Conservation (phyloP, 2,329 filamentous ascomycete genomes). For the Alternaria novae-zelandiae region DNA sequence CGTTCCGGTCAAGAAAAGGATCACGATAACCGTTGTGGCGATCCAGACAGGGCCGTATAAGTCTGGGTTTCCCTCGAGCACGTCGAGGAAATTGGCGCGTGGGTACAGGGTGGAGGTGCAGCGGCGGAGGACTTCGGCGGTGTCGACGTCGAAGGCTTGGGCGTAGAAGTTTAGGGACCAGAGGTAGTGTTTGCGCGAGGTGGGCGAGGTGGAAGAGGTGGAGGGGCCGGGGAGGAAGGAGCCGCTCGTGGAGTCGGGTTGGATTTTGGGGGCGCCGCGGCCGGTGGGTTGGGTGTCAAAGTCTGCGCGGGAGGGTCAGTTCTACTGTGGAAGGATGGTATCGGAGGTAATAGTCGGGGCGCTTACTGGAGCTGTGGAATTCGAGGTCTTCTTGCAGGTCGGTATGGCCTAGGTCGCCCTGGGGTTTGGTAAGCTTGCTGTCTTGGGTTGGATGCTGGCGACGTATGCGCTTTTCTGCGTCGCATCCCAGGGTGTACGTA, state of each 20-base stretch:
- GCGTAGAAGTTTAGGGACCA: constrained; percentile 95
- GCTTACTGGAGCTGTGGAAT: constrained; percentile 90
- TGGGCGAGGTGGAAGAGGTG: constrained; percentile 11
- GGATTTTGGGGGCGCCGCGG: constrained; percentile 54
- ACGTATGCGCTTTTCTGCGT: neutral
- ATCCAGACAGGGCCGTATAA: constrained; percentile 99
- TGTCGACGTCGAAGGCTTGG: constrained; percentile 99
- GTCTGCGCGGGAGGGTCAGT: constrained; percentile 55
- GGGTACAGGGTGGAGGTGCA: constrained; percentile 91
- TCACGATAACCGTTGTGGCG: constrained; percentile 94
- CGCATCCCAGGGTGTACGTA: constrained; percentile 49
- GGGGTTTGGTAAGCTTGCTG: constrained; percentile 27
- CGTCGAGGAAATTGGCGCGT: constrained; percentile 92
- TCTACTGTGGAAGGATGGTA: too few species aligned
- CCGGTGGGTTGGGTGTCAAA: constrained; percentile 68
- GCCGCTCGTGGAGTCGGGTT: constrained; percentile 47
- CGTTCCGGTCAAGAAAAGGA: constrained; percentile 92
- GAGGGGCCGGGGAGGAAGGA: constrained; percentile 48
- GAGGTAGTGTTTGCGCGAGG: constrained; percentile 76
- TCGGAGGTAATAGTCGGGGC: too few species aligned
- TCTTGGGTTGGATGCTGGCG: neutral
- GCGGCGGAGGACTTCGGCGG: constrained; percentile 82
- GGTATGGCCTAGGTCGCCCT: constrained; percentile 97
- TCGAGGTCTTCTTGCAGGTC: constrained; percentile 98
- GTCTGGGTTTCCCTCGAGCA: constrained; percentile 95